These are phyloP conservation scores for Euclidium syriacum DNA, from an alignment of 345 rosid genomes.

Conservation along the genomic window DNA sequence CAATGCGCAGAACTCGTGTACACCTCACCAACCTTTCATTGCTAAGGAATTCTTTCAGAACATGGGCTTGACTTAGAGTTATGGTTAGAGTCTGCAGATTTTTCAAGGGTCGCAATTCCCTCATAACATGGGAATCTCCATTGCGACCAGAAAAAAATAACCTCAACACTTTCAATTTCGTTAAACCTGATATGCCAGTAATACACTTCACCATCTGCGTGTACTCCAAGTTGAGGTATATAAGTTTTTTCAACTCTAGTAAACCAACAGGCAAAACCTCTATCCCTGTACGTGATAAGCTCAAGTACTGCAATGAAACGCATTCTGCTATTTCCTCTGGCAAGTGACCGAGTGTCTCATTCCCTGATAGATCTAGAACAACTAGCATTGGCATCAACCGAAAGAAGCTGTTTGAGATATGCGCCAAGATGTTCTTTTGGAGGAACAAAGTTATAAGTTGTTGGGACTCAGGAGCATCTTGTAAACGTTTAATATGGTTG, in stretches of 20 bases:
- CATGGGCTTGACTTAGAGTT: not conserved
- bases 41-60: not conserved
- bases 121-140: not conserved
- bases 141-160: not conserved
- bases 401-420: constrained; percentile 12
- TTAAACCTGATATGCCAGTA: not conserved
- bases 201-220: not conserved
- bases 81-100: not conserved
- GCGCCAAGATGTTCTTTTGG: constrained; percentile 4
- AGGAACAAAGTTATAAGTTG: constrained; percentile 24
- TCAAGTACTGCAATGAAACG: constrained; percentile 7
- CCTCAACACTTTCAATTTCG: not conserved
- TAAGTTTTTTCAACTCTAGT: not conserved
- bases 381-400: constrained; percentile 23
- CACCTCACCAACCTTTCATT: not conserved
- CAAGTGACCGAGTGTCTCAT: not conserved
- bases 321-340: constrained; percentile 3
- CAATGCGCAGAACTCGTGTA: not conserved
- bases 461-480: constrained; percentile 11
- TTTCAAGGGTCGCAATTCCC: not conserved
- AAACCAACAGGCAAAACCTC: not conserved
- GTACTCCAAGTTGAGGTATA: not conserved
- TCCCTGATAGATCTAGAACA: constrained; percentile 30
- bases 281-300: not conserved
- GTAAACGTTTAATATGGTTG: constrained; percentile 12